phyloP scores from a whole-genome alignment of 148 eudicot species.

The Camellia sinensis region DNA sequence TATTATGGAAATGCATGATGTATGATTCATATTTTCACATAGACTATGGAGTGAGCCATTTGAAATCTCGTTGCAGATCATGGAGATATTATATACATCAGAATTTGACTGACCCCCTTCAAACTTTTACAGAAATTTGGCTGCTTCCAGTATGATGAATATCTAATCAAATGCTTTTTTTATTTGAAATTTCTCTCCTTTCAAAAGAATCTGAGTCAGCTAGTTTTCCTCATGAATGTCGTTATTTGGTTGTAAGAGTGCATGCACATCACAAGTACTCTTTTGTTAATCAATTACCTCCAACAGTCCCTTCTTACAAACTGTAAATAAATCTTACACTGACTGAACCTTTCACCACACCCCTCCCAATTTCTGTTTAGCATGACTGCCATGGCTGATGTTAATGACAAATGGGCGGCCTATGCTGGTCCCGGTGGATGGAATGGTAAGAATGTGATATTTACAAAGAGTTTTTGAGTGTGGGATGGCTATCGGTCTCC shows the following conservation, averaged over 20 bases:
- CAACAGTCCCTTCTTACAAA: not conserved
- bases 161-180: not conserved
- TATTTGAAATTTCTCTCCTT: not conserved
- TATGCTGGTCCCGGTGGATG: constrained; percentile 99
- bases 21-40: not conserved
- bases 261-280: not conserved
- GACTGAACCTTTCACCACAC: not conserved
- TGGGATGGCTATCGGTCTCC: not conserved
- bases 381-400: constrained; percentile 85
- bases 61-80: not conserved
- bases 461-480: not conserved
- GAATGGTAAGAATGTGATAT: constrained; percentile 65
- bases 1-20: not conserved
- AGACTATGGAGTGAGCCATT: not conserved
- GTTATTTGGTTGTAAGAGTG: not conserved
- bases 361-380: constrained; percentile 30
- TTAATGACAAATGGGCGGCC: constrained; percentile 92
- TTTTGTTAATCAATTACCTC: not conserved
- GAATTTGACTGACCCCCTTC: not conserved
- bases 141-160: not conserved
- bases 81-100: not conserved
- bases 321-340: not conserved
- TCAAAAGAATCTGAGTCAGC: not conserved
- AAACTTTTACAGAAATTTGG: not conserved
- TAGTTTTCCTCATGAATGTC: not conserved